Base-by-base conservation (phyloP, 805 yeast species). In the Blastobotrys muscicola region DNA sequence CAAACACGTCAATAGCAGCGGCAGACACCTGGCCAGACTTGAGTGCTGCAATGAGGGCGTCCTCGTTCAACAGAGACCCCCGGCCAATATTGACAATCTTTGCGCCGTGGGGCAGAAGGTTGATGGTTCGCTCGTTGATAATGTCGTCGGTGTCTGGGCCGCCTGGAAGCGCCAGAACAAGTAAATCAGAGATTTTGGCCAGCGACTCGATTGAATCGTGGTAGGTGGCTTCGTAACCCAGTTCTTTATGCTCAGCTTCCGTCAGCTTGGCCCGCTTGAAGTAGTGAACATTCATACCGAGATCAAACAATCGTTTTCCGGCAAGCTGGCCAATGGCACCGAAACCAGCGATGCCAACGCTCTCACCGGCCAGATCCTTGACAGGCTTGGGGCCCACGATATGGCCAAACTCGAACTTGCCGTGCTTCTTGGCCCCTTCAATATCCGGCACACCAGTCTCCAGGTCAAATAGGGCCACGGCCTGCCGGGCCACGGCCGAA, bases 41-140 rank as follows among this genome's bases (percentile, higher is more conserved):
- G 42, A 84, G 65, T 0, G 80, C 89, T 4, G 64, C 68, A 8
- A 82, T 66, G 39, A 83, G 60, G 2, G 76, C 87, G n/a, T 72
- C 67, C 52, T 80, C 86, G 51, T 82, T 77, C 47, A 84, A 70
- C 31, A 82, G 73, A 2, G 72, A 53, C 1, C 94, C 94, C 47
- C 94, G 67, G 1, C 94, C 94, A 35, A 84, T 77, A 55, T 84
- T 84, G 39, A 84, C 77, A 16, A 84, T 64, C 42, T 84, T 67
- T 5, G 80, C 70, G 1, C 83, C 80, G 34, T 66, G 63, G 34
- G 71, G 68, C 45, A 82, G 65, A 39, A 64, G 51, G 7, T 61
- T 59, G 15, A 84, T 66, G 0, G 79, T 57, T 0, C 66, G 54
- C 30, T 56, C 58, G 53, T 80, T 74, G 47, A 83, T 61, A 47